These are phyloP conservation scores for Aspergillus candidus DNA, from an alignment of 2,329 filamentous ascomycete species.

Conservation along the genomic window DNA sequence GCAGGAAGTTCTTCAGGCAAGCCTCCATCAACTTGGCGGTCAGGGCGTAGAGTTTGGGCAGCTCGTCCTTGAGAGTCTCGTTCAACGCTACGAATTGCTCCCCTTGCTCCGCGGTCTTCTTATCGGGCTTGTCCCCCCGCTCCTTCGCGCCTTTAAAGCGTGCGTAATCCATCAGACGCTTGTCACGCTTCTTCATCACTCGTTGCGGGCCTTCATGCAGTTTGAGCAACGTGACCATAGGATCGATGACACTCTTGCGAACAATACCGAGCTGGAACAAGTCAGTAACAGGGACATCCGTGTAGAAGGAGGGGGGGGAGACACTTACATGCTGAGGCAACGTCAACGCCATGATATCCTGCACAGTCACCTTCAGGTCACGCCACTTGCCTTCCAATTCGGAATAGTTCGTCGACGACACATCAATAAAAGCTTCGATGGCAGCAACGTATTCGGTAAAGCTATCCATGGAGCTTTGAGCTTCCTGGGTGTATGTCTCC, in stretches of 20 bases:
- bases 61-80: constrained; percentile 84
- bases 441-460: constrained; percentile 75
- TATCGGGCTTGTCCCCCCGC: constrained; percentile 76
- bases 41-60: constrained; percentile 73
- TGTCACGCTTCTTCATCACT: constrained; percentile 90
- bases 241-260: constrained; percentile 75
- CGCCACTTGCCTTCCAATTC: constrained; percentile 94
- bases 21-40: constrained; percentile 80
- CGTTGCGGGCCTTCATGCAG: constrained; percentile 77
- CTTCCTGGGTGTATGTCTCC: constrained; percentile 83
- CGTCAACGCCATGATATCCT: constrained; percentile 76
- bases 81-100: constrained; percentile 90
- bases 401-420: constrained; percentile 62
- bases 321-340: constrained; percentile 70
- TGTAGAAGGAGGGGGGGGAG: neutral
- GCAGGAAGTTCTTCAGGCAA: constrained; percentile 75
- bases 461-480: constrained; percentile 70
- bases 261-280: constrained; percentile 54
- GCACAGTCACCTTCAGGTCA: constrained; percentile 78
- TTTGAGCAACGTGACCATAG: constrained; percentile 70
- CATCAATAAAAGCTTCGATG: constrained; percentile 74
- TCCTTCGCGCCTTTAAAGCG: constrained; percentile 72
- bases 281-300: constrained; percentile 4
- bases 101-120: constrained; percentile 74
- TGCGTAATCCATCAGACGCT: constrained; percentile 84